Base-by-base conservation (phyloP, 1,284 basidiomycete species). In the Cryptococcus amylolentus region DNA sequence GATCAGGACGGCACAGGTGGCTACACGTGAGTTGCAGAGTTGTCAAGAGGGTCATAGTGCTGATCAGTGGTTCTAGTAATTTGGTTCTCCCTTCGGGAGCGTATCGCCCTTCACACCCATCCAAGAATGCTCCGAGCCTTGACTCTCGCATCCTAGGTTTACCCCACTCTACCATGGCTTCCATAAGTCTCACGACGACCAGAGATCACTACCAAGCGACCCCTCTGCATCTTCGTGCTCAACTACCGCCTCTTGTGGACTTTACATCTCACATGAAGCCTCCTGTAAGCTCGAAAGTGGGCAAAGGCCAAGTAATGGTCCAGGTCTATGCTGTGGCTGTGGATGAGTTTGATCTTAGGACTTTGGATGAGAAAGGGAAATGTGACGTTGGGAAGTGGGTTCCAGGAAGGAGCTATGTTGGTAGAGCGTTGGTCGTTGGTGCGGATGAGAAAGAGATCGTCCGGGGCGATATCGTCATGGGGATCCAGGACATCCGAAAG, bases 301-400 rank as follows among this genome's bases (percentile, higher is more conserved):
- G 84, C 1, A 80, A 83, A 51, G 79, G 81, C 26, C 82, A 87
- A 59, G 82, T 91, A 5, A 79, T 94, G 14, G 84, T 94, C 9
- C 89, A 92, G 67, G 87, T 94, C 1, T 89, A 88, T 80, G 89
- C 88, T 8, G 88, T 89, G 0, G 89, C 84, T 3, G 72, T 93
- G 43, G 90, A 93, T 68, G 80, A 81, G 13, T 76, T 86, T 5
- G 90, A 93, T 76, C 81, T 82, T 26, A 77, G 86, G 48, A 80
- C 87, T 28, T 83, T 85, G 9, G 80, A 80, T 39, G 77, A 80
- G 26, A 81, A 81, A 62, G 71, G 57, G 50, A 56, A 69, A 59
- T 59, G 65, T 13, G 73, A 73, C 39, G 67, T 74, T 6, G 68
- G 75, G 49, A 76, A 71, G 54, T 76, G 64, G 69, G 70, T 92